These are phyloP conservation scores for Rubus idaeus DNA, from an alignment of 306 rosid genomes.

Conservation along the genomic window DNA sequence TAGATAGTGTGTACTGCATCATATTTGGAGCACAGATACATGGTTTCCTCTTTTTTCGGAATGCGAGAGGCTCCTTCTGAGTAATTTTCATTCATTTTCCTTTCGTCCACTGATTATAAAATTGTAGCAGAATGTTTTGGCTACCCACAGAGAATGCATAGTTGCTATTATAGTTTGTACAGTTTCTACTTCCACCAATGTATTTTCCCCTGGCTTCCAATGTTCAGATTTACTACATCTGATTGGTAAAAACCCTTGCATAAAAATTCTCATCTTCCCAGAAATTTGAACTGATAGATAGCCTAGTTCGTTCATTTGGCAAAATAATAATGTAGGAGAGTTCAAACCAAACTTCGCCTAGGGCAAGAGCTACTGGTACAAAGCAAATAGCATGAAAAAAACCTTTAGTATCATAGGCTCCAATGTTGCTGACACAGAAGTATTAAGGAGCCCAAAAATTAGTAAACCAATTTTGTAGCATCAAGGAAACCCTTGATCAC, in stretches of 20 bases:
- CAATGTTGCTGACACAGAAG: not conserved
- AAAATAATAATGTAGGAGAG: not conserved
- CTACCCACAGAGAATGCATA: not conserved
- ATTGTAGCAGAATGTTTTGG: slow-evolving; percentile 4
- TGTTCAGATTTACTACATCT: not conserved
- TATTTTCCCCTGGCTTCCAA: not conserved
- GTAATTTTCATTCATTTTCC: not conserved
- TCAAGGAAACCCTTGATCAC: not conserved
- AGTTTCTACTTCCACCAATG: not conserved
- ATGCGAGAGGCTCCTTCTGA: slow-evolving; percentile 3
- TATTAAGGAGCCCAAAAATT: not conserved
- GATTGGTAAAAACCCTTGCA: not conserved
- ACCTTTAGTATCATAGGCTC: not conserved
- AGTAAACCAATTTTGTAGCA: not conserved
- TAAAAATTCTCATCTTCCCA: not conserved
- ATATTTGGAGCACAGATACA: not conserved
- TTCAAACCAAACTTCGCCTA: no score
- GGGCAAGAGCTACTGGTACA: not conserved
- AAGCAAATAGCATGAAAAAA: not conserved
- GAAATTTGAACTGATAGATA: not conserved
- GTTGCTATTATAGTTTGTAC: not conserved
- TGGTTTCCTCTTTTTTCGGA: slow-evolving; percentile 19
- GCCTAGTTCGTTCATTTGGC: not conserved
- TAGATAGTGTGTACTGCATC: slow-evolving; percentile 6
- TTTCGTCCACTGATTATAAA: not conserved